phyloP scores from a whole-genome alignment of 129 eudicot genomes.

The Arctium lappa region DNA sequence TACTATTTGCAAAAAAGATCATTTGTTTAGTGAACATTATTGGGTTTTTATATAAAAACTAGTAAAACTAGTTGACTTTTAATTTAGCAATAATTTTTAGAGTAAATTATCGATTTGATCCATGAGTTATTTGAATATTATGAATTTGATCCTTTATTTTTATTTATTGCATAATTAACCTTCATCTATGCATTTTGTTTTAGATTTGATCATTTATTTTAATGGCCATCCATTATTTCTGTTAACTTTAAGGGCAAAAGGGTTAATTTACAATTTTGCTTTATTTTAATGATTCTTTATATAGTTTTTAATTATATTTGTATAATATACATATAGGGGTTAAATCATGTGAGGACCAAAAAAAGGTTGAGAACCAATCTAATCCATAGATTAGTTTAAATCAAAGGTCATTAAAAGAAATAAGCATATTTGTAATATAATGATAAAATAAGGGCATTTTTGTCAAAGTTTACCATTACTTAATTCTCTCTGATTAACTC shows the following conservation, averaged over 20 bases:
- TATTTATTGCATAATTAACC: background rate
- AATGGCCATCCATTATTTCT: background rate
- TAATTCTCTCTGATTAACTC: background rate
- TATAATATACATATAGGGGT: too few relatives aligned
- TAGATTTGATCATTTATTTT: background rate
- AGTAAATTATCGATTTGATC: background rate
- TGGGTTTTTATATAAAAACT: background rate
- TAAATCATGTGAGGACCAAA: too few relatives aligned
- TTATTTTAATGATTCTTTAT: too few relatives aligned
- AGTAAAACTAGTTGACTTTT: background rate
- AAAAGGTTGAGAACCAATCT: too few relatives aligned
- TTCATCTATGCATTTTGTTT: background rate
- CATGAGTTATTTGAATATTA: background rate
- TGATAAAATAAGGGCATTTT: too few relatives aligned
- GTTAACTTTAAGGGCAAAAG: background rate
- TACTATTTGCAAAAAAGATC: background rate
- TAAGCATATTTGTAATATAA: too few relatives aligned
- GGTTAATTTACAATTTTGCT: background rate
- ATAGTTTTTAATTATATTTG: too few relatives aligned
- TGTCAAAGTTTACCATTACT: slow-evolving; percentile 5
- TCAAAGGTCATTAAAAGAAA: too few relatives aligned
- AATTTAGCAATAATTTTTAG: background rate
- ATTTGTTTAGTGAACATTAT: slow-evolving; percentile 1
- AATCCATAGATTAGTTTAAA: too few relatives aligned
- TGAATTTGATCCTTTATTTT: background rate